Conservation (phyloP, 1,284 basidiomycete species). For the Tilletiopsis washingtonensis region DNA sequence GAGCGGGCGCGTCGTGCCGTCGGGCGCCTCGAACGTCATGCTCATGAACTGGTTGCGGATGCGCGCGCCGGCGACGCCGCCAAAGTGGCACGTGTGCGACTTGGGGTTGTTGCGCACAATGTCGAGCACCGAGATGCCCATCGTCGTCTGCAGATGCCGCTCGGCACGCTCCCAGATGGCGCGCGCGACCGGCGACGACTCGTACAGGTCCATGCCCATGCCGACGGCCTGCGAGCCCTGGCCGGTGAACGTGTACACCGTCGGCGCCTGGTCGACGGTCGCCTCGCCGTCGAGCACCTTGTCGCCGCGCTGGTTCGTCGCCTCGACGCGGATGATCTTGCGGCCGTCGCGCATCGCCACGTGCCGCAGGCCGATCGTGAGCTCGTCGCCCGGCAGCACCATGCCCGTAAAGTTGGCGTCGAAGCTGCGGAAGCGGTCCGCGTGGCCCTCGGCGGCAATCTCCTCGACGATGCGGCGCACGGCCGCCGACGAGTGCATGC, state of each 20-base stretch:
- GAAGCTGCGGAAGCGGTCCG: conserved; percentile 57
- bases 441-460: conserved; percentile 83
- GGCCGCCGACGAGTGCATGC: conserved; percentile 92
- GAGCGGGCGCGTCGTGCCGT: conserved; percentile 55
- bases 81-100: conserved; percentile 85
- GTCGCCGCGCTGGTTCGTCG: conserved; percentile 73
- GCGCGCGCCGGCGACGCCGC: conserved; percentile 94
- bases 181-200: conserved; percentile 79
- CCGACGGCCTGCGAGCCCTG: conserved; percentile 97
- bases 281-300: conserved; percentile 87
- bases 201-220: conserved; percentile 99
- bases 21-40: conserved; percentile 84
- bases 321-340: conserved; percentile 83
- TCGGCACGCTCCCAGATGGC: conserved; percentile 97
- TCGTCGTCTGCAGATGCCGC: conserved; percentile 81
- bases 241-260: conserved; percentile 95
- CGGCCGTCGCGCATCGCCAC: conserved; percentile 36
- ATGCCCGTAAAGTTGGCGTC: conserved; percentile 72
- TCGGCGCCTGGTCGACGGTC: conserved; percentile 72
- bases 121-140: conserved; percentile 92
- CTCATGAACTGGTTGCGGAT: conserved; percentile 98
- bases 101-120: conserved; percentile 53
- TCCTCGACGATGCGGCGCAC: conserved; percentile 88
- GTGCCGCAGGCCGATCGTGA: conserved; percentile 67
- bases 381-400: conserved; percentile 87